Conservation (phyloP, 441 rosid species). For the Arabidopsis hybrid region DNA sequence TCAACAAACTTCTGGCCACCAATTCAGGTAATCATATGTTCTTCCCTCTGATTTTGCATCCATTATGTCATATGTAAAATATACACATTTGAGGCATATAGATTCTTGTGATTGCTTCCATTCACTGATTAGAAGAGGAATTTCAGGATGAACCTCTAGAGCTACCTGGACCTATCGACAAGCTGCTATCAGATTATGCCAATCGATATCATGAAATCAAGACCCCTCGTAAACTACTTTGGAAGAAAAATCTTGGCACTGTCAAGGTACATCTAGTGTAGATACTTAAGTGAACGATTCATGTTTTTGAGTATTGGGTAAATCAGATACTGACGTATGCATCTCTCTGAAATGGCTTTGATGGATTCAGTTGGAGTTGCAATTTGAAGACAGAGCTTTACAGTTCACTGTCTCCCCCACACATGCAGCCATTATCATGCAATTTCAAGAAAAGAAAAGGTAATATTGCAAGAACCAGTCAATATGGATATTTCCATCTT, state of each 20-base stretch:
- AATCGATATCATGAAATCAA: slow-evolving; percentile 81
- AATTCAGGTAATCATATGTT: slow-evolving; percentile 67
- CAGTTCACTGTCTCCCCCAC: slow-evolving; percentile 86
- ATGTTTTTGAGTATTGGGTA: neutral
- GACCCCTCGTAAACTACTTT: slow-evolving; percentile 93
- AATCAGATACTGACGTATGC: slow-evolving; percentile 19
- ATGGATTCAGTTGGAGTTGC: slow-evolving; percentile 82
- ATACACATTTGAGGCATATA: slow-evolving; percentile 2
- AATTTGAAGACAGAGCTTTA: slow-evolving; percentile 85
- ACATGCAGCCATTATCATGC: slow-evolving; percentile 94
- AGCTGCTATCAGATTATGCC: slow-evolving; percentile 84
- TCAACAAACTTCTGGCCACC: slow-evolving; percentile 99
- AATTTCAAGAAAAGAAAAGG: slow-evolving; percentile 91
- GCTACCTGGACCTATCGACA: slow-evolving; percentile 77
- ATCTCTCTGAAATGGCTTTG: slow-evolving; percentile 22
- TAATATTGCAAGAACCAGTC: slow-evolving; percentile 36
- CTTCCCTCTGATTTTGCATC: slow-evolving; percentile 15
- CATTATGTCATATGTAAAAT: neutral
- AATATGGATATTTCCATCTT: slow-evolving; percentile 20
- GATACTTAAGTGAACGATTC: slow-evolving; percentile 9
- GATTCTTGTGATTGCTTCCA: slow-evolving; percentile 15
- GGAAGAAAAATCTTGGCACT: slow-evolving; percentile 98
- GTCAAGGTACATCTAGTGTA: slow-evolving; percentile 66
- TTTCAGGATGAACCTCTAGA: slow-evolving; percentile 87
- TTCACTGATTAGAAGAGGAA: slow-evolving; percentile 17